A percentile compares a stretch with the other conserved stretches of the same genome.
Conservation (phyloP, 208 protist genomes). For the Jaenimonas drosophilae region DNA sequence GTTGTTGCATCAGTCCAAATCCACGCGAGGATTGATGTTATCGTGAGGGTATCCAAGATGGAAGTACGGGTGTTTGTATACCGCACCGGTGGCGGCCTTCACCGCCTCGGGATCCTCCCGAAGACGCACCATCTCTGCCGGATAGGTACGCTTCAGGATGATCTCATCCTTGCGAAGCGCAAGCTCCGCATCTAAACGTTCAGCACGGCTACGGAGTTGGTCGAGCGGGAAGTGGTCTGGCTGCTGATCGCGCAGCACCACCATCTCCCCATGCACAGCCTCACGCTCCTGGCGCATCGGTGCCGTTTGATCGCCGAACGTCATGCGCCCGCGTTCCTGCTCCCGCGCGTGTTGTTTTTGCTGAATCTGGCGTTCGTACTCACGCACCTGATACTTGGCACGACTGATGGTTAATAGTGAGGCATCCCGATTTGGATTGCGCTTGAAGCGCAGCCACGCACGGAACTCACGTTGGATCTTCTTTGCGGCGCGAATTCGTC, state of each 20-base stretch:
- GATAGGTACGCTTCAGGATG: slow-evolving; percentile 13
- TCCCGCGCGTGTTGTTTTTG: slow-evolving; percentile 11
- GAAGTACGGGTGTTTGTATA: slow-evolving; percentile 34
- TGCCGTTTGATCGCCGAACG: slow-evolving; percentile 25
- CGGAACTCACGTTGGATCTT: slow-evolving; percentile 63
- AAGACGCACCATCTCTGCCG: slow-evolving; percentile 14
- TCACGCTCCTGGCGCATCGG: slow-evolving; percentile 5
- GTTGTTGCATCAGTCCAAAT: too few species aligned
- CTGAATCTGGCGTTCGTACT: slow-evolving; percentile 21
- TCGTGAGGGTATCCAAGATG: too few species aligned
- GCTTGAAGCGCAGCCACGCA: slow-evolving; percentile 26
- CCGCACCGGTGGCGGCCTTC: slow-evolving; percentile 6
- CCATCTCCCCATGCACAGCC: slow-evolving; percentile 7
- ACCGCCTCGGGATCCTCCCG: slow-evolving; percentile 19
- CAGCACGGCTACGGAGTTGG: slow-evolving; percentile 6
- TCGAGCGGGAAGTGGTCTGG: slow-evolving; percentile 7
- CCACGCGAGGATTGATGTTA: too few species aligned
- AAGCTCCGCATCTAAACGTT: slow-evolving; percentile 16
- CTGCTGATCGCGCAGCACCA: slow-evolving; percentile 6
- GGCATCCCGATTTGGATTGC: slow-evolving; percentile 24
- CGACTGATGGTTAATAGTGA: slow-evolving; percentile 25
- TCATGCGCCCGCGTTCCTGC: slow-evolving; percentile 2
- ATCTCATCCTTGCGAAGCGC: slow-evolving; percentile 32
- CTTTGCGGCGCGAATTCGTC: slow-evolving; percentile 26
- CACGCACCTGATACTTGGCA: slow-evolving; percentile 32